Evolutionary conservation across 306 rosid genomes (phyloP).

Genomic region (Rosa rugosa): DNA sequence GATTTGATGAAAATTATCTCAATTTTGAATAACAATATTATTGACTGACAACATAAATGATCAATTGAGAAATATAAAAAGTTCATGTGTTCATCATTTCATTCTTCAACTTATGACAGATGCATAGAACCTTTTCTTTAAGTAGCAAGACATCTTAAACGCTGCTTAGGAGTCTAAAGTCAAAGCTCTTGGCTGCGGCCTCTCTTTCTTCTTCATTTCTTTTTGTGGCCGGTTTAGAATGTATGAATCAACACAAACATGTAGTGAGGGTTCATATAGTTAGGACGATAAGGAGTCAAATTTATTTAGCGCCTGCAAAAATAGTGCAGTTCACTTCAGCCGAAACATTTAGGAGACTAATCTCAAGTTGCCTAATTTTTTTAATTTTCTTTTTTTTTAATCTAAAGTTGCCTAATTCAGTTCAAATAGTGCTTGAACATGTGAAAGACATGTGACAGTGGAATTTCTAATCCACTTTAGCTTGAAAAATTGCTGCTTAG

Average conservation of each 20-base stretch:
- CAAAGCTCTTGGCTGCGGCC: background rate
- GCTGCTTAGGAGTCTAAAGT: background rate
- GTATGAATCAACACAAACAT: background rate
- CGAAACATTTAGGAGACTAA: background rate
- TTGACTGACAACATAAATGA: no score
- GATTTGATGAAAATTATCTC: no score
- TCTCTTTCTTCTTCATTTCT: background rate
- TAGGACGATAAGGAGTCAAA: no score
- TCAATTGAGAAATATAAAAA: no score
- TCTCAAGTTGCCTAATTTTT: background rate
- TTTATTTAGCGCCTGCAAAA: no score
- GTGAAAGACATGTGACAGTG: conserved; percentile 27
- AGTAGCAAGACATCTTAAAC: background rate
- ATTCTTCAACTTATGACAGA: no score
- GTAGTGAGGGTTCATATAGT: background rate
- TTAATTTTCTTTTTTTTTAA: no score
- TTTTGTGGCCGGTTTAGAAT: background rate
- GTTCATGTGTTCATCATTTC: no score
- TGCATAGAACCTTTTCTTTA: no score
- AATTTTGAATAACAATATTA: no score
- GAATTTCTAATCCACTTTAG: conserved; percentile 34
- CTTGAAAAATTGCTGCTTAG: conserved; percentile 22
- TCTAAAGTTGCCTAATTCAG: background rate
- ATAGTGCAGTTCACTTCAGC: background rate
- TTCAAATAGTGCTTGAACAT: background rate